Percentiles rank a stretch among this genome's conserved stretches.
Conservation (phyloP, 805 yeast genomes). For the Hanseniaspora clermontiae region DNA sequence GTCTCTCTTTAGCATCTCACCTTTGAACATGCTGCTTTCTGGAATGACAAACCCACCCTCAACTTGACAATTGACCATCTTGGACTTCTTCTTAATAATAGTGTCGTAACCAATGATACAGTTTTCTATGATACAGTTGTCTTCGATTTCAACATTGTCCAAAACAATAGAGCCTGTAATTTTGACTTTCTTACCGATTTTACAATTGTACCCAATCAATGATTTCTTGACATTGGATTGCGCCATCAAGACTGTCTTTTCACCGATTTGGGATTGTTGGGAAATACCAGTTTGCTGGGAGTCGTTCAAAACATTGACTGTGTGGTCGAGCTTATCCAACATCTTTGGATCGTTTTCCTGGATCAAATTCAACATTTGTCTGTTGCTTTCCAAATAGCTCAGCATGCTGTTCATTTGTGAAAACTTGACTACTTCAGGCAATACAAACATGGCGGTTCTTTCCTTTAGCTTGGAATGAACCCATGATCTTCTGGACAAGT, state of each 20-base stretch:
- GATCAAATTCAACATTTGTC: constrained; percentile 56
- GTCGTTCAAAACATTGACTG: constrained; percentile 12
- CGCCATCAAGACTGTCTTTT: constrained; percentile 57
- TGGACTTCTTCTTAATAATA: constrained; percentile 48
- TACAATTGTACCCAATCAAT: constrained; percentile 62
- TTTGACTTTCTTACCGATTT: constrained; percentile 74
- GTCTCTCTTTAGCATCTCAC: constrained; percentile 41
- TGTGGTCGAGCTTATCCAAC: constrained; percentile 20
- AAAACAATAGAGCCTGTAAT: constrained; percentile 75
- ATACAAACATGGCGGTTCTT: constrained; percentile 52
- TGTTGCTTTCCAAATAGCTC: constrained; percentile 80
- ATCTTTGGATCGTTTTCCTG: constrained; percentile 32
- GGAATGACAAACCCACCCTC: constrained; percentile 67
- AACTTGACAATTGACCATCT: constrained; percentile 68
- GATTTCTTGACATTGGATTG: constrained; percentile 77
- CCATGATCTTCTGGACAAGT: constrained; percentile 88
- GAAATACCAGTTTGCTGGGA: constrained; percentile 16
- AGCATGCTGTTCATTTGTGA: constrained; percentile 66
- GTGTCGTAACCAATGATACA: constrained; percentile 70
- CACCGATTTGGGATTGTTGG: constrained; percentile 38
- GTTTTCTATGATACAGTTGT: constrained; percentile 66
- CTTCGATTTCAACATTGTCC: constrained; percentile 59
- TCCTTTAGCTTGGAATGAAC: constrained; percentile 48
- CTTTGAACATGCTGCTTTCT: constrained; percentile 40
- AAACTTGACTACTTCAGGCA: constrained; percentile 60